phyloP scores from a whole-genome alignment of 1,284 basidiomycete species.

The Psilocybe mexicana region DNA sequence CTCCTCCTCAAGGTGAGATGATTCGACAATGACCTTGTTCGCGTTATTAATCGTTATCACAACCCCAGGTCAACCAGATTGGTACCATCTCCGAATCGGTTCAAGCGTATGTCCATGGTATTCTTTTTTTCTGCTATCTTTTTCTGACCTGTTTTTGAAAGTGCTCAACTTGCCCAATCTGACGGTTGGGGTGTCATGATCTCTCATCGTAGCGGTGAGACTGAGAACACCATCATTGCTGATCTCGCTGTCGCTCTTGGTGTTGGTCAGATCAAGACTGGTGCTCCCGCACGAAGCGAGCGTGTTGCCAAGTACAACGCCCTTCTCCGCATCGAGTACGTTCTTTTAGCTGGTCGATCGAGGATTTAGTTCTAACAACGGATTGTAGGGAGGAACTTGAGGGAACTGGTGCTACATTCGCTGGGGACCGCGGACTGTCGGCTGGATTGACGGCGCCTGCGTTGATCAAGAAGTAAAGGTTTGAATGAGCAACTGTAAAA shows the following conservation, averaged over 20 bases:
- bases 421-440: constrained; percentile 80
- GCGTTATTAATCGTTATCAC: background rate
- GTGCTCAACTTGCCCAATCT: constrained; percentile 94
- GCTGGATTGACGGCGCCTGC: constrained; percentile 74
- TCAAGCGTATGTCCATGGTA: constrained; percentile 69
- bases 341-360: constrained; percentile 19
- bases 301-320: constrained; percentile 95
- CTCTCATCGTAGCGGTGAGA: constrained; percentile 98
- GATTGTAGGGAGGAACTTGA: constrained; percentile 72
- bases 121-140: background rate
- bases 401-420: constrained; percentile 65
- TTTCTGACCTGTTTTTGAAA: constrained; percentile 31
- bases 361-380: constrained; percentile 14
- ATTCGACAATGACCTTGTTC: background rate
- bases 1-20: constrained; percentile 85
- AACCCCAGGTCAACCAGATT: constrained; percentile 87
- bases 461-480: constrained; percentile 64
- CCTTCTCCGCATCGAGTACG: constrained; percentile 88
- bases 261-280: constrained; percentile 97
- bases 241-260: constrained; percentile 96
- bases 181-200: constrained; percentile 99
- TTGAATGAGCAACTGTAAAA: constrained; percentile 2
- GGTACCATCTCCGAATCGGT: constrained; percentile 99
- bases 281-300: constrained; percentile 92
- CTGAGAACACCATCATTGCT: constrained; percentile 95